Conservation (phyloP, 2,329 filamentous ascomycete species). For the Calonectria leucothoes region DNA sequence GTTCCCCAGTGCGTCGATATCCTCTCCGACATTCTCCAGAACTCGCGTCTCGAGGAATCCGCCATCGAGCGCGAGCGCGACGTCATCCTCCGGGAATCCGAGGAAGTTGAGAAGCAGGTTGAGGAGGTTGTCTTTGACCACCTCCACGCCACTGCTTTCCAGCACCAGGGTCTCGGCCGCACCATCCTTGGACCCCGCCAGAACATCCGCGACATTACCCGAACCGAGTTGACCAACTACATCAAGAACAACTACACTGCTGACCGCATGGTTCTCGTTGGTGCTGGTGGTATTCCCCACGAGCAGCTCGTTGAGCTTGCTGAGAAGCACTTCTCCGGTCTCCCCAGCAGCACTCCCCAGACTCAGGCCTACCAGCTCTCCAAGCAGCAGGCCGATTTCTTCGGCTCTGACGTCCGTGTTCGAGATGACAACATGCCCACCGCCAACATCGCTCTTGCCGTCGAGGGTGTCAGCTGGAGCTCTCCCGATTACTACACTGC, state of each 20-base stretch:
- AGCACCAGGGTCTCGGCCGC: constrained; percentile 94
- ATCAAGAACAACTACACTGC: constrained; percentile 99
- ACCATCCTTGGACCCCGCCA: constrained; percentile 97
- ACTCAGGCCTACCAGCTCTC: constrained; percentile 80
- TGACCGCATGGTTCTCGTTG: constrained; percentile 98
- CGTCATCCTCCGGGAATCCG: constrained; percentile 97
- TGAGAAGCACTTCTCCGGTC: constrained; percentile 90
- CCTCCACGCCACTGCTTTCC: constrained; percentile 97
- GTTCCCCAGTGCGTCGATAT: constrained; percentile 98
- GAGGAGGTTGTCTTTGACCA: constrained; percentile 99
- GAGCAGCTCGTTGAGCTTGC: constrained; percentile 94
- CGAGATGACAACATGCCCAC: constrained; percentile 96
- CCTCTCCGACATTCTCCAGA: constrained; percentile 98
- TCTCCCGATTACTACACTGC: constrained; percentile 99
- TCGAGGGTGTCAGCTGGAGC: constrained; percentile 99
- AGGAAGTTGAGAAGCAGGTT: constrained; percentile 99
- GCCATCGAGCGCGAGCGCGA: constrained; percentile 98
- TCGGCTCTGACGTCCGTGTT: constrained; percentile 95
- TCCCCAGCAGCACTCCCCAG: constrained; percentile 81
- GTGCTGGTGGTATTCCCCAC: constrained; percentile 93
- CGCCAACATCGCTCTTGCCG: constrained; percentile 97
- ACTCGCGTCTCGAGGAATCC: constrained; percentile 94
- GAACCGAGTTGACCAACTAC: constrained; percentile 91
- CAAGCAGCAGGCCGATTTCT: constrained; percentile 92
- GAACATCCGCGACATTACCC: constrained; percentile 97